Base-by-base conservation (phyloP, 768 basidiomycete species). In the Mycena rosella region DNA sequence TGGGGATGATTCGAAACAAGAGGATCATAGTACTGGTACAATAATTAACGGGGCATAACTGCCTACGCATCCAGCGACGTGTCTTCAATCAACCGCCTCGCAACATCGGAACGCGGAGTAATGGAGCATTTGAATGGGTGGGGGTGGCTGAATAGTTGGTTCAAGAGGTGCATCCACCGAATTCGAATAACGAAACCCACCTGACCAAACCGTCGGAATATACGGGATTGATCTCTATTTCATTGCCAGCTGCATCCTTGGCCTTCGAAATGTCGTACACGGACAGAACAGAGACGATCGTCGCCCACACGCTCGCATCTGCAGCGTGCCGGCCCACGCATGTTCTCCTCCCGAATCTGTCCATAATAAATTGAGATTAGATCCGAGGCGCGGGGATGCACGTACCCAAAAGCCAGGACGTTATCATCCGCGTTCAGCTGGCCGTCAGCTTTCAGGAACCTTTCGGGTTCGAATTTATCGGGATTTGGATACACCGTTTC, bases 211-310 rank as follows among this genome's bases (percentile, higher is more conserved):
- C 53, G 27, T 63, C 62, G 24, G 54, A 24, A 44, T 34, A 56
- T 24, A 9, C 32, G 2, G 22, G 22, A 18, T 63, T 17, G 6
- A 63, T 63, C 27, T 63, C 53, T 1, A 87, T 40, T 72, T 89
- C 88, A 51, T 89, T 87, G 65, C 87, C 86, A 0, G 87, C 77
- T 1, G 78, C 76, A 15, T 82, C 60, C 60, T 83, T 85, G 2
- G 81, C 78, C 29, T 61, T 62, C 4, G 40, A 27, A 5, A 62
- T 62, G 29, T 53, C 44, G 60, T 53, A 62, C 27, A 24, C n/a
- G 2, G 51, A 29, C 26, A 62, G 34, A 26, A 62, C 11, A 20
- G 51, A 62, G 40, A 62, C 60, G 9, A 45, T 62, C 22, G 36
- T 22, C 9, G 51, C 60, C 60, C 60, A 62, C 0, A 62, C n/a